Base-by-base conservation (phyloP, 768 basidiomycete species). In the Cyclocybe cylindracea region DNA sequence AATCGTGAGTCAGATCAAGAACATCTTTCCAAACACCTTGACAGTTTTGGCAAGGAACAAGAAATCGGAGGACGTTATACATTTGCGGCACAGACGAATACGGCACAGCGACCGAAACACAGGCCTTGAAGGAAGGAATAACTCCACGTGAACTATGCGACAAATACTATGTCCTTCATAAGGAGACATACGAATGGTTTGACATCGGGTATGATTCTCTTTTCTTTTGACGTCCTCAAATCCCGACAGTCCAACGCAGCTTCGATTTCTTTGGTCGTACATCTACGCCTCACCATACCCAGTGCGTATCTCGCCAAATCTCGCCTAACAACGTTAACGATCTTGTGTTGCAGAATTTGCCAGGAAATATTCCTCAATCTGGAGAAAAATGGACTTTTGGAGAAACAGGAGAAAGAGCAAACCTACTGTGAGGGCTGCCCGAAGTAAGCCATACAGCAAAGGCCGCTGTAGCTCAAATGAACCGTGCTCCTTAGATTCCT, bases 21-120 rank as follows among this genome's bases (percentile, higher is more conserved):
- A 45, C 16, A 7, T 42, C 10, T 51, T 11, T 14, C 41, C 16
- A 36, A 57, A 51, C 40, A 24, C 24, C 38, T 39, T n/a, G 10
- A 7, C 9, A 34, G 18, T 10, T 18, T 13, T 39, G 10, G 38
- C 24, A 33, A 80, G 78, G 85, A 33, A 89, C 92, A 31, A 77
- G 89, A 62, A 97, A 98, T 76, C 78, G 89, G 61, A 85, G 87
- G 39, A 96, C 94, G 0, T 78, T 98, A 32, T 99, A 96, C 66
- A 80, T 99, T 50, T 99, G 97, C 69, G 97, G 97, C 24, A 98
- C 97, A 4, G 97, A 99, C 65, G 97, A 99, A 70, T 99, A 99
- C 62, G 97, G 97, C n/a, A 99, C 97, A 6, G 96, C 97, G 0
- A 97, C 97, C 0, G 97, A 99, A 76, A 98, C 95, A 2, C 95